Conservation (phyloP, 1,284 basidiomycete species). For the Leccinum brunneo-olivaceum region DNA sequence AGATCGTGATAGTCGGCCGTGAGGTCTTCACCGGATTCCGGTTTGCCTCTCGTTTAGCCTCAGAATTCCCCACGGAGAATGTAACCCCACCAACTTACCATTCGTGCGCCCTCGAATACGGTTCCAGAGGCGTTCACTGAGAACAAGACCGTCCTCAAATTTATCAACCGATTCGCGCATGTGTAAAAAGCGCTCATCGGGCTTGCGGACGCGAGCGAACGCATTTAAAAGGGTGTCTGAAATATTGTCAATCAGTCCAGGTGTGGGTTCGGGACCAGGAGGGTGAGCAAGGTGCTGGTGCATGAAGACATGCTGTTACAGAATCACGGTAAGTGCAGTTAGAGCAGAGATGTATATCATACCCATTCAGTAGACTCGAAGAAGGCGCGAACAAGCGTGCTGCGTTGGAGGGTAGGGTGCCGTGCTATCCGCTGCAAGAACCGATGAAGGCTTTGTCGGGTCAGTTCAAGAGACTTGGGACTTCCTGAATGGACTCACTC, state of each 20-base stretch:
- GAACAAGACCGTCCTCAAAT: slow-evolving; percentile 84
- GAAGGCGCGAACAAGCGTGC: slow-evolving; percentile 84
- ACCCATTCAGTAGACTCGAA: slow-evolving; percentile 99
- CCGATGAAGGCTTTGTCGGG: slow-evolving; percentile 68
- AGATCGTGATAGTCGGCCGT: slow-evolving; percentile 96
- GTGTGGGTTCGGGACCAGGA: slow-evolving; percentile 70
- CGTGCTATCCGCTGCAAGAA: slow-evolving; percentile 87
- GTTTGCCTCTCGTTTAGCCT: slow-evolving; percentile 76
- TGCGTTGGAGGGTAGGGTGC: slow-evolving; percentile 93
- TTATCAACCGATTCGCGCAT: slow-evolving; percentile 91
- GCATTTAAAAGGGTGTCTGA: slow-evolving; percentile 95
- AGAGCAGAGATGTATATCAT: slow-evolving; percentile 11
- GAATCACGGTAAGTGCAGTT: slow-evolving; percentile 4
- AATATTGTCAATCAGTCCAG: slow-evolving; percentile 87
- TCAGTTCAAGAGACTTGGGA: slow-evolving; percentile 11
- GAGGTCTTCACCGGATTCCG: slow-evolving; percentile 81
- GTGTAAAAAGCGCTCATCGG: slow-evolving; percentile 88
- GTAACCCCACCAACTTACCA: slow-evolving; percentile 54
- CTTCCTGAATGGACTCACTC: slow-evolving; percentile 50
- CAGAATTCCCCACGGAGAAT: slow-evolving; percentile 44
- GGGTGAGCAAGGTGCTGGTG: slow-evolving; percentile 89
- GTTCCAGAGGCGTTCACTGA: slow-evolving; percentile 77
- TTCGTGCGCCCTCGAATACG: slow-evolving; percentile 73
- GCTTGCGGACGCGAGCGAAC: slow-evolving; percentile 91
- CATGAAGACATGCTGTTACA: slow-evolving; percentile 82